A percentile compares a stretch with the other conserved stretches of the same genome.
These are phyloP conservation scores for Spinacia oleracea DNA, from an alignment of 179 eudicot species.

Conservation along the genomic window DNA sequence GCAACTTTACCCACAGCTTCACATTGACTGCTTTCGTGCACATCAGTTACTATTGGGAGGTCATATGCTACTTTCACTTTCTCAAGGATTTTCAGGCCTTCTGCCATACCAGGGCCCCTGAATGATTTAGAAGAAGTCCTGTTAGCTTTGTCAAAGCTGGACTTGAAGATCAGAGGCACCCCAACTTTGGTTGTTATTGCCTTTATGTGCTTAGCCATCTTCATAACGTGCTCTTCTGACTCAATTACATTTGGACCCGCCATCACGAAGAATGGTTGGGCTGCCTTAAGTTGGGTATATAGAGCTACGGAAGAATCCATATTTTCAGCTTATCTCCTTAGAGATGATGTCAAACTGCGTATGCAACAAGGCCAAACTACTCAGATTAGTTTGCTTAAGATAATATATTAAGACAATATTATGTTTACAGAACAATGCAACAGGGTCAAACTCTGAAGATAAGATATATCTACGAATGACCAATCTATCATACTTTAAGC, in stretches of 20 bases:
- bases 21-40: conserved; percentile 82
- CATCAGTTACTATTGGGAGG: conserved; percentile 92
- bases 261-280: conserved; percentile 76
- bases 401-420: neutral
- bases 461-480: no score
- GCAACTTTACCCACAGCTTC: conserved; percentile 97
- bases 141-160: conserved; percentile 98
- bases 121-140: conserved; percentile 92
- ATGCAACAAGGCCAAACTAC: neutral
- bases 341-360: neutral
- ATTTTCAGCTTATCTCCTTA: neutral
- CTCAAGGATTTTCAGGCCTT: conserved; percentile 92
- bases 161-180: conserved; percentile 77
- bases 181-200: conserved; percentile 73
- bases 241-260: conserved; percentile 98
- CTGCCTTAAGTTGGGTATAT: conserved; percentile 37
- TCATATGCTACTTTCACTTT: conserved; percentile 88
- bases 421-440: neutral
- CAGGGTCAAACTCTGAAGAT: neutral
- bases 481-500: neutral
- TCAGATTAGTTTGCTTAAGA: neutral
- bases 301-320: conserved; percentile 29
- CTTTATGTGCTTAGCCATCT: conserved; percentile 81
- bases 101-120: conserved; percentile 83
- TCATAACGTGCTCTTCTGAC: conserved; percentile 83